Base-by-base conservation (phyloP, 2,329 filamentous ascomycete genomes). In the Neofusicoccum ribis region DNA sequence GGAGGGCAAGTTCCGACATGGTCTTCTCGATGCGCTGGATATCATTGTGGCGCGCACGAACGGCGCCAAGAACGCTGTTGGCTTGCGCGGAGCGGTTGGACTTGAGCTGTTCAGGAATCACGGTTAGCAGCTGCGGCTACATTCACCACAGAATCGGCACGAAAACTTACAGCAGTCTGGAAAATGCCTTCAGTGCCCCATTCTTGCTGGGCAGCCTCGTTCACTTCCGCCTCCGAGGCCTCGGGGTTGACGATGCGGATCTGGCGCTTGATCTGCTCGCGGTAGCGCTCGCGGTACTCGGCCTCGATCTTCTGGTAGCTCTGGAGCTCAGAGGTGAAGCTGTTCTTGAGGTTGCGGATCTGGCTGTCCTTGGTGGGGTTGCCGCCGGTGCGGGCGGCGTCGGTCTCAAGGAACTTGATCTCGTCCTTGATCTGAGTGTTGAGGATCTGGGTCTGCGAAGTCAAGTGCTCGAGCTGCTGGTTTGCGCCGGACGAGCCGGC, bases 211-310 rank as follows among this genome's bases (percentile, higher is more conserved):
- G 87, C 82, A 3, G 90, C 90, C 75, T 91, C 82, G 56, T 84
- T 81, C 2, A 93, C 88, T 77, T 94, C 89, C 1, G 85, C 81
- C 66, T 93, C 90, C 56, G 85, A 85, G n/a, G 91, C 91, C 50
- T 92, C 88, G 60, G 91, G 91, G 75, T 93, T 92, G 70, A 92
- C 90, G 73, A 94, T 93, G 65, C 87, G 84, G 78, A 91, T 93
- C 78, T 95, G 91, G 72, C 91, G 85, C 66, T 87, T 87, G 74
- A 94, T 92, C 77, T 92, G 90, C 68, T 93, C 89, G 67, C 89
- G 86, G 77, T 92, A 92, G 69, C 88, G 83, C 74, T 86, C 83
- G 73, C 86, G 85, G 81, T 92, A 93, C 51, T 85, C 83, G 66
- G 85, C 82, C 82, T 95, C 91, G 74, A 91, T 88, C 70, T 85